phyloP scores from a whole-genome alignment of 495 filamentous ascomycete genomes.

The Lasiosphaeria hispida region DNA sequence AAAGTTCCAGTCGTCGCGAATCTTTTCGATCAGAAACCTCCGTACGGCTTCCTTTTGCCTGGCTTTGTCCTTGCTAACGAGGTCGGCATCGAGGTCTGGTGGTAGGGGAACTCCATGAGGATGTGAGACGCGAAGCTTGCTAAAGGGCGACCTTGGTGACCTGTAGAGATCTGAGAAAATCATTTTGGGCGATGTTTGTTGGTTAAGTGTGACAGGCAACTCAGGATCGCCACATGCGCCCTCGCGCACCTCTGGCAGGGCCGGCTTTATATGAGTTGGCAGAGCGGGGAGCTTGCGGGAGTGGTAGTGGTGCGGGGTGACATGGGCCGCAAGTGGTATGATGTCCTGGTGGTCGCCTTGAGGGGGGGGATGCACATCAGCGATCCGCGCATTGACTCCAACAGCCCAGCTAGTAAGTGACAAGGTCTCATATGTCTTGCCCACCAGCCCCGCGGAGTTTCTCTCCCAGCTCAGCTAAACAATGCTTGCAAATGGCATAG shows the following conservation, averaged over 20 bases:
- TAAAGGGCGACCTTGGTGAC: slow-evolving; percentile 38
- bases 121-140: slow-evolving; percentile 39
- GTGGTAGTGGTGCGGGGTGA: slow-evolving; percentile 27
- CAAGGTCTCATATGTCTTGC: slow-evolving; percentile 1
- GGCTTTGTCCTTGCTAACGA: slow-evolving; percentile 52
- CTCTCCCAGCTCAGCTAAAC: not conserved
- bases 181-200: slow-evolving; percentile 25
- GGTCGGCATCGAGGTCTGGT: slow-evolving; percentile 50
- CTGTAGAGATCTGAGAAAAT: slow-evolving; percentile 41
- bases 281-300: slow-evolving; percentile 7
- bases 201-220: not conserved
- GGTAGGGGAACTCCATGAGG: slow-evolving; percentile 22
- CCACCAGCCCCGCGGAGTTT: slow-evolving; percentile 9
- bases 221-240: slow-evolving; percentile 23
- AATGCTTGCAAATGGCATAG: not conserved
- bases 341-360: slow-evolving; percentile 18
- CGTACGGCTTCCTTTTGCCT: slow-evolving; percentile 55
- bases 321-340: slow-evolving; percentile 28
- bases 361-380: slow-evolving; percentile 22
- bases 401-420: slow-evolving; percentile 5
- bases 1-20: slow-evolving; percentile 60
- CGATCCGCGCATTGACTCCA: slow-evolving; percentile 28
- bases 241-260: slow-evolving; percentile 19
- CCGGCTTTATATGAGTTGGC: slow-evolving; percentile 26
- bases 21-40: slow-evolving; percentile 49